Percentiles rank a stretch among this genome's conserved stretches.
Conservation (phyloP, 345 rosid species). For the Melaleuca alternifolia region DNA sequence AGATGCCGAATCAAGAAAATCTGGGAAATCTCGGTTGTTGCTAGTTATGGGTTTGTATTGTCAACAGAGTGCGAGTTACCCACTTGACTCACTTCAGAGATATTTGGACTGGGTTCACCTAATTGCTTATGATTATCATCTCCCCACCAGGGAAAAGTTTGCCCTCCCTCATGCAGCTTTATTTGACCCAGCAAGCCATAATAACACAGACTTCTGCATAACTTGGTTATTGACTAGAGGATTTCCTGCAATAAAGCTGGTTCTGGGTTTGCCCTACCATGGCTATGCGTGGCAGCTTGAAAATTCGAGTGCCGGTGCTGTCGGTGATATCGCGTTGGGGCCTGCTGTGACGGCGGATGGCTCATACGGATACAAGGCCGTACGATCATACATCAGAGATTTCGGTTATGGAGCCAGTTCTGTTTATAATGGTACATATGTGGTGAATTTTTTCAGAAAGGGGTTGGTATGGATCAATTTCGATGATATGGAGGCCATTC, state of each 20-base stretch:
- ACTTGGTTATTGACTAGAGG: background rate
- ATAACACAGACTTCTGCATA: conserved; percentile 5
- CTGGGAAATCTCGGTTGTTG: background rate
- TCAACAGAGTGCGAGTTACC: background rate
- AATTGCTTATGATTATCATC: background rate
- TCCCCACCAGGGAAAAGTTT: background rate
- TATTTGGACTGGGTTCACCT: conserved; percentile 15
- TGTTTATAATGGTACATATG: conserved; percentile 22
- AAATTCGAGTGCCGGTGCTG: background rate
- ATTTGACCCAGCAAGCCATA: background rate
- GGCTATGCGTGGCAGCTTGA: conserved; percentile 21
- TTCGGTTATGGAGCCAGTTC: conserved; percentile 9
- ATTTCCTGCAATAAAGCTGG: conserved; percentile 3
- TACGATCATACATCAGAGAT: conserved; percentile 1
- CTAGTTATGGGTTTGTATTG: conserved; percentile 1
- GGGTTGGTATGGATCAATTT: conserved; percentile 29
- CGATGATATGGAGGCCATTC: conserved; percentile 24
- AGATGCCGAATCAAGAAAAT: conserved; percentile 3
- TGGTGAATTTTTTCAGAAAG: conserved; percentile 7
- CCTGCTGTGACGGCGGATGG: background rate
- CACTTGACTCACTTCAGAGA: conserved; percentile 1
- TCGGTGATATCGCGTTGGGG: conserved; percentile 11
- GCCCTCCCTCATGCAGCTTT: conserved; percentile 11
- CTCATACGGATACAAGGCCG: conserved; percentile 3
- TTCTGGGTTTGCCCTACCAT: conserved; percentile 18